These are phyloP conservation scores for Xanthoparmelia taractica DNA, from an alignment of 495 filamentous ascomycete genomes.

Conservation along the genomic window DNA sequence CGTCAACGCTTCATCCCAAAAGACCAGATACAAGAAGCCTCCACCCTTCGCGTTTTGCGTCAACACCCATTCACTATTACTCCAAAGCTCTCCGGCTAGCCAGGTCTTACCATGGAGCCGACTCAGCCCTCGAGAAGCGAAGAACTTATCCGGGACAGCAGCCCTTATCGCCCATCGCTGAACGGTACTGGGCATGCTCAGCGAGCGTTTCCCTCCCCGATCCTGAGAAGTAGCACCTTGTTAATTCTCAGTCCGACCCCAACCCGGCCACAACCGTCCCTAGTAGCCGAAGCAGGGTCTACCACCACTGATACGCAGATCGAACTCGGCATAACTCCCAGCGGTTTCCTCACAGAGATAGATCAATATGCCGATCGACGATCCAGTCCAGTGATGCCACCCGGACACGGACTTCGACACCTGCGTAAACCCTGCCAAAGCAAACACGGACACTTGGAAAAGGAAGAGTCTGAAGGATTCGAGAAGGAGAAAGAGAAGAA, in stretches of 20 bases:
- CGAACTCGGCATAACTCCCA: background rate
- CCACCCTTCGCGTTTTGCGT: background rate
- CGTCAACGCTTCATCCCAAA: background rate
- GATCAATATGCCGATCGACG: background rate
- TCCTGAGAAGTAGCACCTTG: background rate
- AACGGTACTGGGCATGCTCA: background rate
- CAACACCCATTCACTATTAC: background rate
- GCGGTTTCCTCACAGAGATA: background rate
- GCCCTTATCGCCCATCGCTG: background rate
- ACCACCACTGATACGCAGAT: background rate
- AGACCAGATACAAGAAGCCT: background rate
- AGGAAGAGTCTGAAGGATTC: background rate
- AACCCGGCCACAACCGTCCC: background rate
- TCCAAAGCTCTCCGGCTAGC: no score
- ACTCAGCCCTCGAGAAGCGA: background rate
- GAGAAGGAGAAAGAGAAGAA: background rate
- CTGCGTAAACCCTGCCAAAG: background rate
- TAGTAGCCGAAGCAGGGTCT: background rate
- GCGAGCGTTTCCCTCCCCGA: background rate
- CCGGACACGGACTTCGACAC: background rate
- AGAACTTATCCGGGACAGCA: background rate
- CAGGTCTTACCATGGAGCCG: background rate
- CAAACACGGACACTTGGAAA: background rate
- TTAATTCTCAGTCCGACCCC: background rate
- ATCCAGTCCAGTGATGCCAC: background rate